Evolutionary conservation across 257 asterid species (phyloP).

Genomic region (Vinca minor): DNA sequence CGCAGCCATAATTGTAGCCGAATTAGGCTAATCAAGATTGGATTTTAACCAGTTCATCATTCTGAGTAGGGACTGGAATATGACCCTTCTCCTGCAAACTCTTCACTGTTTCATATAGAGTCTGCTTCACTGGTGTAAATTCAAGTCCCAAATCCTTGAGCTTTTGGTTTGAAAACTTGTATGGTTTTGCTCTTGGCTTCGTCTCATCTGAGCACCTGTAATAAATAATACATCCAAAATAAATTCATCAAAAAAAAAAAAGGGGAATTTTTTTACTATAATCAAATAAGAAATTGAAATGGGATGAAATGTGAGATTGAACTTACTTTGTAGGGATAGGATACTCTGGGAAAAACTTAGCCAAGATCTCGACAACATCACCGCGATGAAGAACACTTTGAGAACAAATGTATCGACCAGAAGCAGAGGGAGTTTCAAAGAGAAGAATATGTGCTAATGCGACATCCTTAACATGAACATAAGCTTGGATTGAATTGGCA

Average conservation of each 20-base stretch:
- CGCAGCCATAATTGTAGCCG: too few relatives aligned
- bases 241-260: too few relatives aligned
- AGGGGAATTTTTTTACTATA: too few relatives aligned
- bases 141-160: slow-evolving; percentile 74
- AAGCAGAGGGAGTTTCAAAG: slow-evolving; percentile 60
- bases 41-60: slow-evolving; percentile 40
- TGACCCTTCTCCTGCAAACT: slow-evolving; percentile 86
- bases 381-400: slow-evolving; percentile 92
- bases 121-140: slow-evolving; percentile 69
- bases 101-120: slow-evolving; percentile 66
- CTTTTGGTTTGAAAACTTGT: slow-evolving; percentile 83
- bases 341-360: slow-evolving; percentile 77
- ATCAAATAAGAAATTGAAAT: too few relatives aligned
- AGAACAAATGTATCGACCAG: slow-evolving; percentile 77
- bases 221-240: too few relatives aligned
- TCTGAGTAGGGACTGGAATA: slow-evolving; percentile 49
- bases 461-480: slow-evolving; percentile 78
- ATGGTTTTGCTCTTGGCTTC: slow-evolving; percentile 60
- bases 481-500: slow-evolving; percentile 74
- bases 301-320: background rate
- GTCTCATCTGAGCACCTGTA: slow-evolving; percentile 81
- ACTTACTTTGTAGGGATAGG: slow-evolving; percentile 86
- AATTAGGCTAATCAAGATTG: too few relatives aligned
- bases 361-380: slow-evolving; percentile 71
- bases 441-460: slow-evolving; percentile 79